Conservation (phyloP, 1,284 basidiomycete genomes). For the Porogramme epimiltina region DNA sequence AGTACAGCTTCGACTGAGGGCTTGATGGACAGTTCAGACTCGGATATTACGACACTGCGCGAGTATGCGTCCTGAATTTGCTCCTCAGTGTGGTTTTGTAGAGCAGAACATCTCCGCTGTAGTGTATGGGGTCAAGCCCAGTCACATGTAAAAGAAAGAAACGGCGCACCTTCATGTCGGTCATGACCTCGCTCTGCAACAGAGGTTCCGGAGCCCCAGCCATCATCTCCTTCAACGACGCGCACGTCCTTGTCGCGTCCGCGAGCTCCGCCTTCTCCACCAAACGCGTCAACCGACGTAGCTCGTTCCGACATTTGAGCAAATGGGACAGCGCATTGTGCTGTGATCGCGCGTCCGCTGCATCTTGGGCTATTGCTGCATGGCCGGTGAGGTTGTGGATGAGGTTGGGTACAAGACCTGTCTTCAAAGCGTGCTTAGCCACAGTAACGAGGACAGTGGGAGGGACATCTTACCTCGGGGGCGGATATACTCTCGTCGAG, state of each 20-base stretch:
- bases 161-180: conserved; percentile 57
- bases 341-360: conserved; percentile 52
- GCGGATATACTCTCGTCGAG: conserved; percentile 53
- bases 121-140: neutral
- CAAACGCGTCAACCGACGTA: conserved; percentile 44
- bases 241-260: conserved; percentile 51
- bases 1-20: conserved; percentile 58
- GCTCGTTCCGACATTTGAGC: conserved; percentile 47
- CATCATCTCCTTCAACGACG: conserved; percentile 46
- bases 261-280: conserved; percentile 60
- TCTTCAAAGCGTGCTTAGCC: conserved; percentile 39
- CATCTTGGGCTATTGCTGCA: conserved; percentile 59
- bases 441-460: neutral
- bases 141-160: conserved; percentile 9
- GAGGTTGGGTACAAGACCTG: conserved; percentile 64
- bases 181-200: conserved; percentile 48
- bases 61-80: conserved; percentile 70
- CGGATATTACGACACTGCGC: conserved; percentile 53
- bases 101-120: conserved; percentile 56
- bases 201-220: conserved; percentile 54
- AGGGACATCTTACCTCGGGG: conserved; percentile 49
- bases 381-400: conserved; percentile 54
- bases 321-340: conserved; percentile 57
- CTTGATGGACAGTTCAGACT: conserved; percentile 50
- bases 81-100: conserved; percentile 65